Conservation (phyloP, 805 yeast species). For the Monosporozyma solicola region DNA sequence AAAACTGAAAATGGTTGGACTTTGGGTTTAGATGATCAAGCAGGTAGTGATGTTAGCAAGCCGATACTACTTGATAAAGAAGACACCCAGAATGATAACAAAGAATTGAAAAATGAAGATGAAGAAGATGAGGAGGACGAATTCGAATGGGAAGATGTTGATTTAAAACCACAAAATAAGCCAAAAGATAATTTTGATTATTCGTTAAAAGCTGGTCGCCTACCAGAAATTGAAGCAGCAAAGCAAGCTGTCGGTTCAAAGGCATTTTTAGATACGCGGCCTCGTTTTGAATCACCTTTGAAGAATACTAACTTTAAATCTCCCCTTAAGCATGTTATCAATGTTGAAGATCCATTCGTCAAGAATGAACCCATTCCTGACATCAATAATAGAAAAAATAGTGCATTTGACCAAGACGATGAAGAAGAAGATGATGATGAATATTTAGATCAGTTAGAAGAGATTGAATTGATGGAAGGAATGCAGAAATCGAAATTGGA, state of each 20-base stretch:
- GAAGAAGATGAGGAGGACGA: constrained; percentile 32
- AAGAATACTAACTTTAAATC: constrained; percentile 7
- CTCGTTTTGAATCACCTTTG: constrained; percentile 14
- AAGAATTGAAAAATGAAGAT: constrained; percentile 15
- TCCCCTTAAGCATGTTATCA: neutral
- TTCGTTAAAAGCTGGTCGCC: constrained; percentile 36
- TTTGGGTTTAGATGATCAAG: constrained; percentile 45
- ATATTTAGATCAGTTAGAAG: constrained; percentile 22
- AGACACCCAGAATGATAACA: constrained; percentile 15
- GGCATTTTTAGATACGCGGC: constrained; percentile 26
- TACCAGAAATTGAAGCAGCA: constrained; percentile 24
- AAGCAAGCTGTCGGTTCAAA: constrained; percentile 19
- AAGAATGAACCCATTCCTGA: constrained; percentile 9
- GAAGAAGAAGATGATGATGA: constrained; percentile 19
- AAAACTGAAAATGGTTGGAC: constrained; percentile 82
- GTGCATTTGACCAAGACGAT: constrained; percentile 11
- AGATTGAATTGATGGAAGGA: constrained; percentile 33
- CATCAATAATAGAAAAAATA: neutral
- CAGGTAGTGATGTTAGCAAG: constrained; percentile 33
- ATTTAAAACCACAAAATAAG: constrained; percentile 24
- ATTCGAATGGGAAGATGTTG: constrained; percentile 67
- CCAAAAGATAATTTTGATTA: constrained; percentile 26
- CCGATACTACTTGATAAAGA: constrained; percentile 42
- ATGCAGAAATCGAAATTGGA: constrained; percentile 20
- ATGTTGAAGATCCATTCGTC: neutral